Evolutionary conservation across 140 eudicot species (phyloP).

Genomic region (Artemisia princeps): DNA sequence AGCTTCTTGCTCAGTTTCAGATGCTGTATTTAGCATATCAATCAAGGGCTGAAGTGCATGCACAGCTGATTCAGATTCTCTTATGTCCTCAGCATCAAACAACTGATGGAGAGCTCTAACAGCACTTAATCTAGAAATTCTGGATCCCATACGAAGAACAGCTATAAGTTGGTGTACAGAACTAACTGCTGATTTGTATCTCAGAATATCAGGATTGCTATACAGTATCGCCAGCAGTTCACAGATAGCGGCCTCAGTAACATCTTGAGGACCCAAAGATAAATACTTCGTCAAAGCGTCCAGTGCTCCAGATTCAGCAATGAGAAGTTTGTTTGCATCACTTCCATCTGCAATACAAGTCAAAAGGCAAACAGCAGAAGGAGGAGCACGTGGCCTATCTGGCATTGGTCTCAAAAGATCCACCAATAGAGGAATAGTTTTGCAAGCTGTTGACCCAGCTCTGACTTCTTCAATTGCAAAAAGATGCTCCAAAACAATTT

Average conservation of each 20-base stretch:
- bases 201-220: constrained; percentile 48
- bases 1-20: constrained; percentile 53
- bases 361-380: constrained; percentile 48
- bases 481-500: constrained; percentile 47
- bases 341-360: constrained; percentile 58
- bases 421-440: constrained; percentile 62
- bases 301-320: constrained; percentile 77
- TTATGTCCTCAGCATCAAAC: constrained; percentile 43
- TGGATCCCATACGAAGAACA: constrained; percentile 73
- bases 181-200: constrained; percentile 51
- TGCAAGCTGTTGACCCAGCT: constrained; percentile 57
- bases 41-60: constrained; percentile 64
- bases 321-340: constrained; percentile 60
- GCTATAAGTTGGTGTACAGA: constrained; percentile 60
- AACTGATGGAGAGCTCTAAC: constrained; percentile 61
- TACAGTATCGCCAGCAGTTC: constrained; percentile 60
- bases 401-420: constrained; percentile 80
- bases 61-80: constrained; percentile 52
- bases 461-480: constrained; percentile 63
- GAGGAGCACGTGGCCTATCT: constrained; percentile 71
- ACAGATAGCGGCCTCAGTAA: constrained; percentile 52
- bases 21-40: constrained; percentile 54
- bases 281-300: constrained; percentile 65
- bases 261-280: constrained; percentile 71
- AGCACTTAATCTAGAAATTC: constrained; percentile 58